Conservation (phyloP, 768 basidiomycete genomes). For the Termitomyces sp. region DNA sequence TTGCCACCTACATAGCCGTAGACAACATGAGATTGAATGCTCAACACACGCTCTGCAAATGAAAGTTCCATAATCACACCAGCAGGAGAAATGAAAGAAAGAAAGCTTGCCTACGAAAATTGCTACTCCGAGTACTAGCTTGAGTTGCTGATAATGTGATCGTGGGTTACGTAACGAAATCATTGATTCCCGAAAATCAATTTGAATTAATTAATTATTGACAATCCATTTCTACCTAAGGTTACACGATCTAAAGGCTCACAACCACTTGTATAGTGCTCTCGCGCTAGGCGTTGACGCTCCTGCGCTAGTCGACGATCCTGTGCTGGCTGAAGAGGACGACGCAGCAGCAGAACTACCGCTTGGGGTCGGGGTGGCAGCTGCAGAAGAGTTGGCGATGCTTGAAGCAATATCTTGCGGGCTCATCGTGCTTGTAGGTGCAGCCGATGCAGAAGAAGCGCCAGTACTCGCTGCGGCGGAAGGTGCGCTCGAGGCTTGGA, state of each 20-base stretch:
- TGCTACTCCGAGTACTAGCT: slow-evolving; percentile 1
- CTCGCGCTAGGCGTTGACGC: slow-evolving; percentile 18
- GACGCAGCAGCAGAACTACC: neutral
- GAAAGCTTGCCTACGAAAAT: slow-evolving; percentile 9
- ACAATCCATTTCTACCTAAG: neutral
- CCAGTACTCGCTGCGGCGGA: neutral
- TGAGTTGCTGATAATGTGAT: neutral
- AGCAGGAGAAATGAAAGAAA: neutral
- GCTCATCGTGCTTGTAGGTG: slow-evolving; percentile 17
- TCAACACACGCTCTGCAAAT: slow-evolving; percentile 58
- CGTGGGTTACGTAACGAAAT: slow-evolving; percentile 7
- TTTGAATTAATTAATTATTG: neutral
- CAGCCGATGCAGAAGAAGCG: slow-evolving; percentile 3
- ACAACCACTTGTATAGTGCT: slow-evolving; percentile 28
- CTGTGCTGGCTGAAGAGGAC: neutral
- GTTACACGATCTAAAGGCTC: slow-evolving; percentile 22
- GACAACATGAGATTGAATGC: slow-evolving; percentile 90
- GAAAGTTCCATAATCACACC: slow-evolving; percentile 5
- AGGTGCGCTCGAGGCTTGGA: slow-evolving; percentile 1
- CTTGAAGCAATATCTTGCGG: slow-evolving; percentile 28
- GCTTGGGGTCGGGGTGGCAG: slow-evolving; percentile 11
- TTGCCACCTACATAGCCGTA: slow-evolving; percentile 93
- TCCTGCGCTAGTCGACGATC: slow-evolving; percentile 1
- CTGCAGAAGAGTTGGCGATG: slow-evolving; percentile 21
- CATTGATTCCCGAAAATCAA: no score